These are phyloP conservation scores for Phialophora chinensis DNA, from an alignment of 2,329 filamentous ascomycete genomes.

Conservation along the genomic window DNA sequence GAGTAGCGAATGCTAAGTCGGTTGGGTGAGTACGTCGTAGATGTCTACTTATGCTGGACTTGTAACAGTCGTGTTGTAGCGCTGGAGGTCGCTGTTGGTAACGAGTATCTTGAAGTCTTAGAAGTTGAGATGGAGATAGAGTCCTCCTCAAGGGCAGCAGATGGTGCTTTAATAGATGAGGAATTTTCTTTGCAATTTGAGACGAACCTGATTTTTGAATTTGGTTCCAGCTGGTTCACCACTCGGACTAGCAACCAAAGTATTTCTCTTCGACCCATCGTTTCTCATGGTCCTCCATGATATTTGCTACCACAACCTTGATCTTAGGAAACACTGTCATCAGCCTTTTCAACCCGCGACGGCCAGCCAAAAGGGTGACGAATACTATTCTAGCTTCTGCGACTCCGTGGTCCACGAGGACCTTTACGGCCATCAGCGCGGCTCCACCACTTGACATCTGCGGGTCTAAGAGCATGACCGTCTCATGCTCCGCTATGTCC, in stretches of 20 bases:
- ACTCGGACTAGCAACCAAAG: conserved; percentile 74
- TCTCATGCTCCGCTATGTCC: conserved; percentile 74
- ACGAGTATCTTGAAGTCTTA: background rate
- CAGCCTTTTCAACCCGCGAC: conserved; percentile 80
- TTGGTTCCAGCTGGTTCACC: background rate
- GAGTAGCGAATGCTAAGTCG: background rate
- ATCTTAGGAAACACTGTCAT: conserved; percentile 88
- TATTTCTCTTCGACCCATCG: conserved; percentile 91
- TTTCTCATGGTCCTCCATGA: conserved; percentile 80
- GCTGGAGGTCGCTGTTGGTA: background rate
- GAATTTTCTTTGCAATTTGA: background rate
- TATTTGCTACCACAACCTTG: conserved; percentile 80
- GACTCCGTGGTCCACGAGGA: conserved; percentile 94
- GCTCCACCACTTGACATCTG: conserved; percentile 93
- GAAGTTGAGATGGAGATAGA: background rate
- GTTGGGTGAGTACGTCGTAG: background rate
- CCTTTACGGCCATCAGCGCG: conserved; percentile 90
- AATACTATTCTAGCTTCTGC: conserved; percentile 83
- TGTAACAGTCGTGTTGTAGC: background rate
- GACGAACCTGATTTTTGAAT: background rate
- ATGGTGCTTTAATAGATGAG: background rate
- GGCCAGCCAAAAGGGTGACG: conserved; percentile 89
- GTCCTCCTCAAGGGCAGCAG: background rate
- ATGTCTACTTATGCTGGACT: background rate
- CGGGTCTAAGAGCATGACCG: conserved; percentile 84